Evolutionary conservation across 441 rosid genomes (phyloP).

Genomic region (Syzygium syzygioides): DNA sequence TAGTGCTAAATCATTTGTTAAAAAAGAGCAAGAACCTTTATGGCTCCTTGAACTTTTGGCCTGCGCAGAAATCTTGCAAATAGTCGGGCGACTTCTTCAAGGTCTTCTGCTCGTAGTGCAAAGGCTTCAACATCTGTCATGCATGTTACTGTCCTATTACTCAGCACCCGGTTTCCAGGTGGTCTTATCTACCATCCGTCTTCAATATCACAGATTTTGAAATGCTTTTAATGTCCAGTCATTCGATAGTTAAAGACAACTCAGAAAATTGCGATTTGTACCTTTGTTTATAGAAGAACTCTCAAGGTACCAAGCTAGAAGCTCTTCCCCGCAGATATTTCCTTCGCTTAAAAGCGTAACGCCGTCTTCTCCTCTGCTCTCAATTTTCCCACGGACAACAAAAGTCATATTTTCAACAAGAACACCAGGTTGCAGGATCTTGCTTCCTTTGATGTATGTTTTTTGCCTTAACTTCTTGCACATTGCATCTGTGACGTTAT

Average conservation of each 20-base stretch:
- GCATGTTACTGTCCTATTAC: slow-evolving; percentile 60
- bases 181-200: slow-evolving; percentile 47
- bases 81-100: slow-evolving; percentile 73
- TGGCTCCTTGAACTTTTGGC: slow-evolving; percentile 45
- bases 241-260: neutral
- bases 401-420: slow-evolving; percentile 76
- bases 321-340: slow-evolving; percentile 83
- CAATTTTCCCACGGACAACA: slow-evolving; percentile 72
- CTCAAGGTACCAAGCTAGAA: slow-evolving; percentile 82
- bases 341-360: slow-evolving; percentile 43
- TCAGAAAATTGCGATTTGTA: neutral
- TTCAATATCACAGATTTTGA: slow-evolving; percentile 16
- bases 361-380: slow-evolving; percentile 61
- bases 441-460: slow-evolving; percentile 60
- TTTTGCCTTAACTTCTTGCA: slow-evolving; percentile 70
- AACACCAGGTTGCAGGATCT: slow-evolving; percentile 41
- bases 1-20: neutral
- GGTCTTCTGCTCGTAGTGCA: slow-evolving; percentile 66
- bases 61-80: slow-evolving; percentile 56
- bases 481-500: slow-evolving; percentile 62
- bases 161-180: slow-evolving; percentile 38
- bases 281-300: slow-evolving; percentile 60
- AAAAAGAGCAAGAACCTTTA: slow-evolving; percentile 22
- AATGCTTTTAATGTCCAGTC: slow-evolving; percentile 1
- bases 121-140: slow-evolving; percentile 80